Percentiles rank a stretch among this genome's conserved stretches.
Evolutionary conservation across 495 filamentous ascomycete genomes (phyloP).

Genomic region (Daldinia grandis): DNA sequence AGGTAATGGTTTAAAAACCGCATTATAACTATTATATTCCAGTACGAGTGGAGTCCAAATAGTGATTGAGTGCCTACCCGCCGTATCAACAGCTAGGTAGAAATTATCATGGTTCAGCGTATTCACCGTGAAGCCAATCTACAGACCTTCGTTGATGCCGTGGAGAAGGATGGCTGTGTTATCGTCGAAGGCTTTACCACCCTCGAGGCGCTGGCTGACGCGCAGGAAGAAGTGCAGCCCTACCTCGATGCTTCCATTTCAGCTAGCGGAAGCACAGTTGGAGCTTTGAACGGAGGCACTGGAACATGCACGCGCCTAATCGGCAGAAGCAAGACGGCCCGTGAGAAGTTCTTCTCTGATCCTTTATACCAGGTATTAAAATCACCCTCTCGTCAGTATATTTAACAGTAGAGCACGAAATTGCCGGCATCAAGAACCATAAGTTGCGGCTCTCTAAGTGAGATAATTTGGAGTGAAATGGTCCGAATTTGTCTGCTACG

Average conservation of each 20-base stretch:
- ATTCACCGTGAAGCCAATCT: background rate
- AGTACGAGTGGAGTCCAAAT: no score
- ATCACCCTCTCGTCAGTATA: background rate
- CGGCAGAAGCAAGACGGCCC: conserved; percentile 25
- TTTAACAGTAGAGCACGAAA: background rate
- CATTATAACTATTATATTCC: no score
- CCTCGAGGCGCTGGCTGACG: conserved; percentile 21
- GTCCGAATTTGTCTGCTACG: no score
- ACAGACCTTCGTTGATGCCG: conserved; percentile 26
- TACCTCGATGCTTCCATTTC: conserved; percentile 5
- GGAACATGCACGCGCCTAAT: conserved; percentile 29
- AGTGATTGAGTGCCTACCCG: no score
- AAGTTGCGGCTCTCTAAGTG: no score
- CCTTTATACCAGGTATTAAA: conserved; percentile 17
- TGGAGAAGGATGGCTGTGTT: conserved; percentile 35
- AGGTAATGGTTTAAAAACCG: no score
- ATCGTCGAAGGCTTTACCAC: conserved; percentile 41
- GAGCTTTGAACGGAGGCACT: conserved; percentile 6
- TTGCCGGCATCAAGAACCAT: no score
- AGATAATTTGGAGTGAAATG: background rate
- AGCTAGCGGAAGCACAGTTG: conserved; percentile 9
- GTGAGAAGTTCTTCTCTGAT: conserved; percentile 39
- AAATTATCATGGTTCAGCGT: conserved; percentile 1
- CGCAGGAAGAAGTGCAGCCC: conserved; percentile 36
- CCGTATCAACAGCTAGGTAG: no score